Conservation (phyloP, 768 basidiomycete genomes). For the Tylopilus sp. region DNA sequence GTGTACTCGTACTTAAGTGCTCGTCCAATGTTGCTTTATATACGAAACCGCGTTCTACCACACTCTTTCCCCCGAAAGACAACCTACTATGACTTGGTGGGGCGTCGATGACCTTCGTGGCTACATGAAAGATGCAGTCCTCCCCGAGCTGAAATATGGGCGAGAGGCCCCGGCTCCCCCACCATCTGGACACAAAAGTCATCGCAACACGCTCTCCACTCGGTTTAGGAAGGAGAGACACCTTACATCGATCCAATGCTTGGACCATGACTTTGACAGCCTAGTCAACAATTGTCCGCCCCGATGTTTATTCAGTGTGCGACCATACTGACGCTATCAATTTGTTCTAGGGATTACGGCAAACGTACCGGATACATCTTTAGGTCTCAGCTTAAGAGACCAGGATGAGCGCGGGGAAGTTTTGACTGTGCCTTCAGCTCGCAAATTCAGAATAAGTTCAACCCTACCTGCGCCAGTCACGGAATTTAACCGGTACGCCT, state of each 20-base stretch:
- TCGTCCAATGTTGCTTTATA: not conserved
- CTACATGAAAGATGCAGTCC: constrained; percentile 33
- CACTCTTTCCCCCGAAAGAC: not conserved
- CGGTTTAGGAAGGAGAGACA: constrained; percentile 33
- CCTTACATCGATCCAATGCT: constrained; percentile 26
- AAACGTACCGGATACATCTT: constrained; percentile 29
- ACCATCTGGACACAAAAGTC: constrained; percentile 33
- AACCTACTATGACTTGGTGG: constrained; percentile 23
- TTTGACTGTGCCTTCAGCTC: constrained; percentile 32
- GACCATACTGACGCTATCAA: constrained; percentile 2
- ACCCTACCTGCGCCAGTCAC: constrained; percentile 30
- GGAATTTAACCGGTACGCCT: constrained; percentile 29
- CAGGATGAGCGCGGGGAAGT: constrained; percentile 28
- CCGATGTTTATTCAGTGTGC: not conserved
- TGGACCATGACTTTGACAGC: constrained; percentile 26
- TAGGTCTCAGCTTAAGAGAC: constrained; percentile 22
- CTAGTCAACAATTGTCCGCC: constrained; percentile 29
- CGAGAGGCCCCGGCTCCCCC: constrained; percentile 14
- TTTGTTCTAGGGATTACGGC: constrained; percentile 21
- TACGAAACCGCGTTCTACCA: not conserved
- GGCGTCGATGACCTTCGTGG: constrained; percentile 33
- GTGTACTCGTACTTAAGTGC: constrained; percentile 12
- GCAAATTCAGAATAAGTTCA: constrained; percentile 25
- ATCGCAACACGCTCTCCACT: constrained; percentile 33
- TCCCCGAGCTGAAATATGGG: constrained; percentile 32